Percentiles rank a stretch among this genome's conserved stretches.
Conservation (phyloP, 495 filamentous ascomycete species). For the Penicillium cataractarum region DNA sequence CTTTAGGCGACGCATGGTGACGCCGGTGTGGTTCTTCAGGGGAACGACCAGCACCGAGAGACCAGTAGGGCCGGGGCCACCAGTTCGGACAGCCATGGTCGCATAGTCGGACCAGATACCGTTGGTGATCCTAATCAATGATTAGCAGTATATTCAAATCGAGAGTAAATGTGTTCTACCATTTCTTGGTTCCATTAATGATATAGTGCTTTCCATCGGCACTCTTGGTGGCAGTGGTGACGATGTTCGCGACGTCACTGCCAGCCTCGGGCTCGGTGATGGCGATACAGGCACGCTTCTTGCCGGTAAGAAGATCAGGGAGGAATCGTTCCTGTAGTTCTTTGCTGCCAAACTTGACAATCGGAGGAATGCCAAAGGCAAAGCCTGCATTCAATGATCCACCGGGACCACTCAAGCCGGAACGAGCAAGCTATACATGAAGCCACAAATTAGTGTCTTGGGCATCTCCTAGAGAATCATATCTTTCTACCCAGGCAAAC, state of each 20-base stretch:
- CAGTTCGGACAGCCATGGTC: conserved; percentile 77
- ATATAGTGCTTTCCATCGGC: conserved; percentile 68
- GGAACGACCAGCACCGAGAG: conserved; percentile 71
- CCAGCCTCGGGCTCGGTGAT: conserved; percentile 79
- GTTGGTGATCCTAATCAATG: conserved; percentile 65
- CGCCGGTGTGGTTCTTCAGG: conserved; percentile 62
- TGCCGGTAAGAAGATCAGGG: conserved; percentile 67
- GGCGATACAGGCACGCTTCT: conserved; percentile 70
- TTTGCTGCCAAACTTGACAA: conserved; percentile 66
- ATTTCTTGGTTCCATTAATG: conserved; percentile 79
- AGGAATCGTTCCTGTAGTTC: conserved; percentile 65
- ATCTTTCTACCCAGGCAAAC: background rate
- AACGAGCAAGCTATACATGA: conserved; percentile 56
- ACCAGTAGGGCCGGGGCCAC: conserved; percentile 62
- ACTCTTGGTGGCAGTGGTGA: conserved; percentile 65
- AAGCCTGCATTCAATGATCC: conserved; percentile 68
- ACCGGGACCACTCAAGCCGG: conserved; percentile 62
- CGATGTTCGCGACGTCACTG: conserved; percentile 71
- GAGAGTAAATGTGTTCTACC: conserved; percentile 38
- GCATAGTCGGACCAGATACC: conserved; percentile 75
- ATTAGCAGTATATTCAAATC: background rate
- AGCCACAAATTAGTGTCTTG: background rate
- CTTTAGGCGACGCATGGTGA: conserved; percentile 66
- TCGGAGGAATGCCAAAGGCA: conserved; percentile 70
- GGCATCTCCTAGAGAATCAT: background rate